Conservation (phyloP, 129 eudicot genomes). For the Lactuca sativa region DNA sequence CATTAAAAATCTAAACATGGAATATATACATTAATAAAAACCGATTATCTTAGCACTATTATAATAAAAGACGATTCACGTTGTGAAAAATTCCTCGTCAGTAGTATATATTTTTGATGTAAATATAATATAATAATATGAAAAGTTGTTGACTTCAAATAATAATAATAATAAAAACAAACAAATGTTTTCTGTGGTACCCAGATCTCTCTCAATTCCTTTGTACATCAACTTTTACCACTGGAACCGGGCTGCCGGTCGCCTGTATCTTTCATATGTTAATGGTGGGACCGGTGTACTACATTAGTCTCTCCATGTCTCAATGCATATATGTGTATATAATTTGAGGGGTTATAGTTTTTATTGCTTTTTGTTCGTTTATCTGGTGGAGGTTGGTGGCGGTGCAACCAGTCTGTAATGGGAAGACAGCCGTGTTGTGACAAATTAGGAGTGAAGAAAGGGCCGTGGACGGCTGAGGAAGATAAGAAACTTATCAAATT, state of each 20-base stretch:
- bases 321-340: background rate
- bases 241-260: constrained; percentile 49
- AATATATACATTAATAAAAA: too few relatives aligned
- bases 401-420: constrained; percentile 27
- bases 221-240: constrained; percentile 25
- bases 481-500: constrained; percentile 78
- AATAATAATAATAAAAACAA: background rate
- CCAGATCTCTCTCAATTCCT: constrained; percentile 1
- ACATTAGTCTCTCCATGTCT: constrained; percentile 3
- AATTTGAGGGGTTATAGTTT: background rate
- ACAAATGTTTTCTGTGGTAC: constrained; percentile 27
- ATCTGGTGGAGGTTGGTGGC: constrained; percentile 1
- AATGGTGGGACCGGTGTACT: constrained; percentile 31
- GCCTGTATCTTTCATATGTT: constrained; percentile 47
- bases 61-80: background rate
- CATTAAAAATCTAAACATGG: background rate
- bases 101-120: background rate
- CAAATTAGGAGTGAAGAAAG: constrained; percentile 86
- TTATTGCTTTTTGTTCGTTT: background rate
- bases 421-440: constrained; percentile 97
- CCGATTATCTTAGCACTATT: background rate
- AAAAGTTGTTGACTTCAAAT: background rate
- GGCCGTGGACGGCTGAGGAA: constrained; percentile 94
- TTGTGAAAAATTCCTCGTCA: background rate
- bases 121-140: background rate